Conservation (phyloP, 192 early-diverging fungal genomes). For the Phlyctochytrium bullatum region DNA sequence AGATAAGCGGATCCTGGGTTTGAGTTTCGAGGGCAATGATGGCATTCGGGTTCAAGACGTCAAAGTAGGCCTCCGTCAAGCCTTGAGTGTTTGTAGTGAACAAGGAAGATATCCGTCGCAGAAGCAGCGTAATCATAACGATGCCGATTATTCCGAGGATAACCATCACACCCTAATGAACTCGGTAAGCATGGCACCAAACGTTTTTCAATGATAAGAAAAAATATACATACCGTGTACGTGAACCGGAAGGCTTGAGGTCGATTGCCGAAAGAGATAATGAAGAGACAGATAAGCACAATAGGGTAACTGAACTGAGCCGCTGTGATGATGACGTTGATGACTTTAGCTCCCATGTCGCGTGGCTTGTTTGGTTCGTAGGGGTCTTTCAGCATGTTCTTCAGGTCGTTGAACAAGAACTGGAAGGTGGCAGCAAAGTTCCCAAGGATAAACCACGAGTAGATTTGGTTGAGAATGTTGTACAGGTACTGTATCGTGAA, state of each 20-base stretch:
- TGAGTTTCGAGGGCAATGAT: conserved; percentile 6
- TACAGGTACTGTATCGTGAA: conserved; percentile 62
- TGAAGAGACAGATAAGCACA: conserved; percentile 33
- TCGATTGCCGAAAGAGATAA: conserved; percentile 46
- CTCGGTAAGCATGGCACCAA: not conserved
- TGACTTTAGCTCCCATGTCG: not conserved
- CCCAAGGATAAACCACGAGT: conserved; percentile 45
- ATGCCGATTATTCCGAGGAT: not conserved
- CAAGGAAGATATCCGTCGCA: conserved; percentile 8
- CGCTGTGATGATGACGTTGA: conserved; percentile 18
- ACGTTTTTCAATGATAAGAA: no score
- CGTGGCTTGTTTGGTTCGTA: not conserved
- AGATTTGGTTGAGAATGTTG: conserved; percentile 54
- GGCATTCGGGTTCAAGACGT: conserved; percentile 1
- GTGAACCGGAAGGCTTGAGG: conserved; percentile 40
- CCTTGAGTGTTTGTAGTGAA: conserved; percentile 8
- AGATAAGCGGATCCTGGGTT: conserved; percentile 40
- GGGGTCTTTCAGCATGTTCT: not conserved
- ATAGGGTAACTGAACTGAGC: conserved; percentile 23
- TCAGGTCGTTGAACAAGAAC: conserved; percentile 20
- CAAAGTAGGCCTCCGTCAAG: not conserved
- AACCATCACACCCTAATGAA: not conserved
- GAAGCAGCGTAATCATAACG: conserved; percentile 30
- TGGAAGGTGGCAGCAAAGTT: not conserved
- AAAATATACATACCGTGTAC: conserved; percentile 30